Evolutionary conservation across 2,329 filamentous ascomycete genomes (phyloP).

Genomic region (Neonectria sp.): DNA sequence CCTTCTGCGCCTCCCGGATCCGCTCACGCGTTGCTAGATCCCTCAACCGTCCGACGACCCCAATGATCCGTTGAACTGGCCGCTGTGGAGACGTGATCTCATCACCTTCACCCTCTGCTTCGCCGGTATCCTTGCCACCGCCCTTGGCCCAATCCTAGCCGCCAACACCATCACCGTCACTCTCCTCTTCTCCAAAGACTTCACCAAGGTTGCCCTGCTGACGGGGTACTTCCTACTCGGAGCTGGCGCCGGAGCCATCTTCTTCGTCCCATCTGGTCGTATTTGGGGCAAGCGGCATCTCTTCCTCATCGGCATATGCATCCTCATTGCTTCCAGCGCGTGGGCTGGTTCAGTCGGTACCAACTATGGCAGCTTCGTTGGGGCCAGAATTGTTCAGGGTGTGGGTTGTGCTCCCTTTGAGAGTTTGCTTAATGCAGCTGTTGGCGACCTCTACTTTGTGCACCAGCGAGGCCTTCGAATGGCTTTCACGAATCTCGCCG

Average conservation of each 20-base stretch:
- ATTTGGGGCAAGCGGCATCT: conserved; percentile 95
- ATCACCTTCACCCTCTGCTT: conserved; percentile 86
- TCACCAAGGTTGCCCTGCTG: conserved; percentile 84
- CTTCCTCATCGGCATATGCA: conserved; percentile 82
- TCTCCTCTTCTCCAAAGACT: conserved; percentile 73
- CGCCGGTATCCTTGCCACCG: conserved; percentile 85
- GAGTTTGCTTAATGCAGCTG: conserved; percentile 87
- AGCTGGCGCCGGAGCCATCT: conserved; percentile 83
- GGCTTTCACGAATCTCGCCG: conserved; percentile 78
- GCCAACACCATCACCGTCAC: conserved; percentile 88
- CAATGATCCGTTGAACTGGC: conserved; percentile 90
- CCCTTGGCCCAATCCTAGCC: conserved; percentile 88
- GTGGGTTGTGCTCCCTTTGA: conserved; percentile 91
- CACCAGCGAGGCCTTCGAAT: conserved; percentile 88
- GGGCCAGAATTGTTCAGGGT: conserved; percentile 87
- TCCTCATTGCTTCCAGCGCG: conserved; percentile 80
- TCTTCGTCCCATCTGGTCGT: conserved; percentile 89
- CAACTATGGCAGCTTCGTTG: conserved; percentile 81
- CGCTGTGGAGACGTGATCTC: conserved; percentile 86
- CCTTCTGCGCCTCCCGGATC: neutral
- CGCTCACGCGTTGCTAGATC: conserved; percentile 53
- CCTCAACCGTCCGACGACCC: conserved; percentile 93
- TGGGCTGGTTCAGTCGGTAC: conserved; percentile 82
- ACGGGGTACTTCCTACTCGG: conserved; percentile 92
- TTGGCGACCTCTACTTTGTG: conserved; percentile 93